Evolutionary conservation across 2,329 filamentous ascomycete genomes (phyloP).

Genomic region (Aspergillus jensenii): DNA sequence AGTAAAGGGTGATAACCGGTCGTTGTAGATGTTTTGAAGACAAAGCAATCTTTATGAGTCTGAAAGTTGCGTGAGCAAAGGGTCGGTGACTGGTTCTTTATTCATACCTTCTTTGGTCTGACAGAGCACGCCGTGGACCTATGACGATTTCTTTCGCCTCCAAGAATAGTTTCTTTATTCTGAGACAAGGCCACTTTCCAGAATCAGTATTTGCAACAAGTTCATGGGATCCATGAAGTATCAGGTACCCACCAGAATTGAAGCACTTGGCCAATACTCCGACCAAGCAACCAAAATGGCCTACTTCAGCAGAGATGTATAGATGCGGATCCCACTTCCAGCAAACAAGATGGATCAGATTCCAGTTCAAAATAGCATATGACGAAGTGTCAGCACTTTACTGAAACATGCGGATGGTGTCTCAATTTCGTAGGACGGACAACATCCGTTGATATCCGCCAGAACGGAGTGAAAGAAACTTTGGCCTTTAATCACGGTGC

Average conservation of each 20-base stretch:
- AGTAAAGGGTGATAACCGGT: not conserved
- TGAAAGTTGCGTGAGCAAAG: not conserved
- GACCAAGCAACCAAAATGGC: not conserved
- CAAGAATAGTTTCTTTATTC: not conserved
- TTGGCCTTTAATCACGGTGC: not conserved
- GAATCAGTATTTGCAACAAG: not conserved
- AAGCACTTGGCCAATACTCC: not conserved
- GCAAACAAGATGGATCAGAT: not conserved
- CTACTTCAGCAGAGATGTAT: not conserved
- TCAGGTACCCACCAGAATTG: not conserved
- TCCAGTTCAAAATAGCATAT: not conserved
- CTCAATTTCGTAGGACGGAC: not conserved
- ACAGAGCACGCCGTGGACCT: not conserved
- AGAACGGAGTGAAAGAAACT: not conserved
- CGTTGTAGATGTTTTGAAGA: not conserved
- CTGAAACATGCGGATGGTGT: not conserved
- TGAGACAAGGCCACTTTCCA: not conserved
- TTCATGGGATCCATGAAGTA: not conserved
- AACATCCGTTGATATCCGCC: not conserved
- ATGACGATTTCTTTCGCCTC: not conserved
- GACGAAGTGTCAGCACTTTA: slow-evolving; percentile 3
- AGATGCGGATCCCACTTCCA: not conserved
- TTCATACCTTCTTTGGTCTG: not conserved
- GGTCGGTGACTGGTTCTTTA: not conserved
- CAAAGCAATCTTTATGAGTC: not conserved